phyloP scores from a whole-genome alignment of 192 early-diverging fungal genomes.

The Entomortierella beljakovae region DNA sequence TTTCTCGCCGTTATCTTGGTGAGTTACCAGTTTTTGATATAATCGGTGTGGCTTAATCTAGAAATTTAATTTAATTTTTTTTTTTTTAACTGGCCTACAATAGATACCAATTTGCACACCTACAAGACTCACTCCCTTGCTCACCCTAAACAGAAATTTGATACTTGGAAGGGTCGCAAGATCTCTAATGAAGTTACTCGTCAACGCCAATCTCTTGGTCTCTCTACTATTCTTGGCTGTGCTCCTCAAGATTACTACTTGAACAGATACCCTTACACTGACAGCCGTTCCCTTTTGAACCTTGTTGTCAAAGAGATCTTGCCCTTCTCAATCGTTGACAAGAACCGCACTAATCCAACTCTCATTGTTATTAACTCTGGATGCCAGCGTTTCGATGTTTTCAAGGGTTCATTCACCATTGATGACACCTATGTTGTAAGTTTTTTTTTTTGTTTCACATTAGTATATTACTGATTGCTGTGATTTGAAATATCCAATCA shows the following conservation, averaged over 20 bases:
- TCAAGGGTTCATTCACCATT: slow-evolving; percentile 59
- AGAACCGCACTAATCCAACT: slow-evolving; percentile 53
- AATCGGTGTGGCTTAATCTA: background rate
- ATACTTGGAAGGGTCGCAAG: slow-evolving; percentile 53
- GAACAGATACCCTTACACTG: slow-evolving; percentile 44
- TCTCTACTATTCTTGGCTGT: slow-evolving; percentile 54
- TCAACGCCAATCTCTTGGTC: slow-evolving; percentile 38
- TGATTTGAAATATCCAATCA: background rate
- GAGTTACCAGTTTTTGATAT: background rate
- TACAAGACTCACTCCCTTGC: slow-evolving; percentile 61
- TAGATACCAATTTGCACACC: slow-evolving; percentile 62
- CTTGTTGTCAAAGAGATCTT: slow-evolving; percentile 52
- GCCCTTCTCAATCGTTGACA: slow-evolving; percentile 43
- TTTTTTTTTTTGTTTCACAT: background rate
- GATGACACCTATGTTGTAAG: slow-evolving; percentile 56
- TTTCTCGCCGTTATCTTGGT: slow-evolving; percentile 61
- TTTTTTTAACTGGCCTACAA: background rate
- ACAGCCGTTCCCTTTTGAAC: slow-evolving; percentile 51
- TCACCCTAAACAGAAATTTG: slow-evolving; percentile 36
- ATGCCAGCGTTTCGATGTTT: slow-evolving; percentile 59
- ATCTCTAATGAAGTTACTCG: slow-evolving; percentile 55
- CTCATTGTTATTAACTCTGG: slow-evolving; percentile 60
- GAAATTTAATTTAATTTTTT: background rate
- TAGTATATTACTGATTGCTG: background rate
- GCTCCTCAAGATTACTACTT: slow-evolving; percentile 67